phyloP scores from a whole-genome alignment of 257 asterid genomes.

The Knoxia roxburghii region DNA sequence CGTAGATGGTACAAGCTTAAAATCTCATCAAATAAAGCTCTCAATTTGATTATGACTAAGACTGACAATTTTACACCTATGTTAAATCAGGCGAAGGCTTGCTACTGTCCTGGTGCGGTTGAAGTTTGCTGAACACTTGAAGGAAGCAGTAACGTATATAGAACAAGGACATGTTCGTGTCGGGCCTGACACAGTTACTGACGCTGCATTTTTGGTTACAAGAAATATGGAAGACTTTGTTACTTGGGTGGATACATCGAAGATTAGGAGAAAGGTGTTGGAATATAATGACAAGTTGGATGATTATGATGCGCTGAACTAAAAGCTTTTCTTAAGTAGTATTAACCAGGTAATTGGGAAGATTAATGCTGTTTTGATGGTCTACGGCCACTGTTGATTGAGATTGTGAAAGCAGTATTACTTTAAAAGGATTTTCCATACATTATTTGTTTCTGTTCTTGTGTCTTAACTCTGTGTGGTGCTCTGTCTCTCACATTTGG shows the following conservation, averaged over 20 bases:
- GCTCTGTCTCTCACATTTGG: not conserved
- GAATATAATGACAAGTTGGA: conserved; percentile 82
- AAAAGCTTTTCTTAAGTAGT: not conserved
- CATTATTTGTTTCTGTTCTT: not conserved
- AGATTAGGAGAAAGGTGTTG: conserved; percentile 78
- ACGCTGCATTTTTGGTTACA: conserved; percentile 79
- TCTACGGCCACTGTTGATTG: not conserved
- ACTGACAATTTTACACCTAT: not conserved
- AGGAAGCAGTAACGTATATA: conserved; percentile 85
- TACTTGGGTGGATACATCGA: conserved; percentile 95
- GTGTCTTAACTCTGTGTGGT: not conserved
- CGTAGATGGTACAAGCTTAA: not conserved
- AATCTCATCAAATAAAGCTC: not conserved
- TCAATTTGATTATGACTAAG: not conserved
- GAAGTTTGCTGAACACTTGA: conserved; percentile 85
- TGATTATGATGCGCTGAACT: conserved; percentile 78
- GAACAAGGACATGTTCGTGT: conserved; percentile 96
- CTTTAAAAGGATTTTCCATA: not conserved
- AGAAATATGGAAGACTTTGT: conserved; percentile 89
- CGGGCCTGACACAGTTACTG: conserved; percentile 84
- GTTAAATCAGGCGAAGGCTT: conserved; percentile 69
- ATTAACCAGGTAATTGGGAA: not conserved
- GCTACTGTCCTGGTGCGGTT: conserved; percentile 58
- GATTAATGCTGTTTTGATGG: not conserved
- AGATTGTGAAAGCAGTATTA: not conserved